These are phyloP conservation scores for Gracilaria gracilis DNA, from an alignment of 23 red algal species.

Conservation along the genomic window DNA sequence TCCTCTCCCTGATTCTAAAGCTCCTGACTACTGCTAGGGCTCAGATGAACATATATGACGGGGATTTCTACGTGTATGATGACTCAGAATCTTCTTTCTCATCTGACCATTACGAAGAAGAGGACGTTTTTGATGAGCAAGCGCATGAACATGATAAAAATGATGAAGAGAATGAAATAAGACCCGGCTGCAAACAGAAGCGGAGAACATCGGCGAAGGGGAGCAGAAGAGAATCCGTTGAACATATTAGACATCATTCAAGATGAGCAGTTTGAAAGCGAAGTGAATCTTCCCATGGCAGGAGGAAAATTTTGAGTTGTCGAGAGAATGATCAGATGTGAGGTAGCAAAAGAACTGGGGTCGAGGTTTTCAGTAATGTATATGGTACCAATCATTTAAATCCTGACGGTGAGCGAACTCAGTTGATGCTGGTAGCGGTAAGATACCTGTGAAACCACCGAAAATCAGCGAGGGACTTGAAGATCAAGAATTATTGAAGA, in stretches of 20 bases:
- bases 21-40: conserved; percentile 58
- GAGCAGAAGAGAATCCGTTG: not conserved
- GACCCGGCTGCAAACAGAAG: not conserved
- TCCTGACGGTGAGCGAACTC: not conserved
- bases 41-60: conserved; percentile 68
- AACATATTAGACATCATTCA: not conserved
- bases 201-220: not conserved
- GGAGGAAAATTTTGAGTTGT: not conserved
- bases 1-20: conserved; percentile 50
- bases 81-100: conserved; percentile 46
- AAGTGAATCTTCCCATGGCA: not conserved
- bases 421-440: not conserved
- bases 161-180: conserved; percentile 21
- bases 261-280: not conserved
- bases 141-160: conserved; percentile 6
- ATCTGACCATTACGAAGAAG: conserved; percentile 22
- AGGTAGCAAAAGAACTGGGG: conserved; percentile 31
- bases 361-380: conserved; percentile 33
- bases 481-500: not conserved
- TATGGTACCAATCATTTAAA: conserved; percentile 28
- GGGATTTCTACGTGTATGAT: conserved; percentile 16
- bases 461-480: not conserved
- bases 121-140: not conserved
- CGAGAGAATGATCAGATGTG: not conserved
- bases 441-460: not conserved